phyloP scores from a whole-genome alignment of 139 green algal genomes.

The Diplosphaera chodatii region DNA sequence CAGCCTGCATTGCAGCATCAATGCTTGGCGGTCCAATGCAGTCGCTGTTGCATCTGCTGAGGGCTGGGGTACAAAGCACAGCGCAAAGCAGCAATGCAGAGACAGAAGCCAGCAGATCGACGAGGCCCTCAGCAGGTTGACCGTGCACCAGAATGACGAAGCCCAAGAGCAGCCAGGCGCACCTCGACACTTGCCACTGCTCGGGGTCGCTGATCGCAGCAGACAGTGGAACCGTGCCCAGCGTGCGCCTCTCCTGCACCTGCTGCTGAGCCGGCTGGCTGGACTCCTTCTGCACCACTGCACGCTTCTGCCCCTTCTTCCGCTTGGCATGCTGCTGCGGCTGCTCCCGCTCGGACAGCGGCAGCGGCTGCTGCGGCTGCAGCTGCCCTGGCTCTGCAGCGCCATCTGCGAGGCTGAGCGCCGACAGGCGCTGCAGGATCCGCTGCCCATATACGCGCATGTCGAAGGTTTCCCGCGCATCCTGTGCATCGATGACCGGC shows the following conservation, averaged over 20 bases:
- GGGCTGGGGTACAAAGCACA: no score
- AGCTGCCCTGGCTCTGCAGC: not conserved
- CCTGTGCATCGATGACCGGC: conserved; percentile 36
- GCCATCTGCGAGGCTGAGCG: conserved; percentile 1
- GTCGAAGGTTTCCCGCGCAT: conserved; percentile 27
- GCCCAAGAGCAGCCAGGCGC: not conserved
- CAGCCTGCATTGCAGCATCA: conserved; percentile 1
- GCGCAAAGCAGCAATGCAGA: no score
- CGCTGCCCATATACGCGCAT: conserved; percentile 23
- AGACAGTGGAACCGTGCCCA: not conserved
- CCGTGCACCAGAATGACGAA: not conserved
- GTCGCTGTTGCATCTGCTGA: no score
- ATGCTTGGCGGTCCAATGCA: no score
- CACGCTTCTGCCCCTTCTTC: conserved; percentile 1
- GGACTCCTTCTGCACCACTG: not conserved
- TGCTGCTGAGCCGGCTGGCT: not conserved
- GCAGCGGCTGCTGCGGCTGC: not conserved
- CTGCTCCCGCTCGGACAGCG: not conserved
- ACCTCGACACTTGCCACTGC: not conserved
- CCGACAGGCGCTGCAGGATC: conserved; percentile 16
- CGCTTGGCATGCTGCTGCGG: not conserved
- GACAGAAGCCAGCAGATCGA: no score
- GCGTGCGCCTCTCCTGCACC: not conserved
- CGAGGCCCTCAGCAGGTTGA: no score
- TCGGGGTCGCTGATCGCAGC: not conserved